Evolutionary conservation across 345 rosid species (phyloP).

Genomic region (Camelina neglecta): DNA sequence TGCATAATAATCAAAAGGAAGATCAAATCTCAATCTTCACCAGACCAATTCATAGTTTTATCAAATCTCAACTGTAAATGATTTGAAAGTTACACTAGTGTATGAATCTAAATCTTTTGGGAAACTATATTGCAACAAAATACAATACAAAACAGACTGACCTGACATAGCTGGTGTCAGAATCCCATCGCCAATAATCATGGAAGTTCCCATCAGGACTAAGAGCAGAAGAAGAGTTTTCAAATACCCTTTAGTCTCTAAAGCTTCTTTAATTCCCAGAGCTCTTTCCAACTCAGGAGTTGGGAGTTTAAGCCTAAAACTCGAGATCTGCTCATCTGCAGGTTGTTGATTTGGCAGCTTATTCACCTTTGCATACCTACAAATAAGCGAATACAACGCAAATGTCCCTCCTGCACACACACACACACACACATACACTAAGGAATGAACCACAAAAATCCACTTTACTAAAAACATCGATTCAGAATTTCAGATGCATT

Average conservation of each 20-base stretch:
- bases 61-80: neutral
- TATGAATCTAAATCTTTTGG: slow-evolving; percentile 10
- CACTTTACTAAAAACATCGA: slow-evolving; percentile 24
- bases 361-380: slow-evolving; percentile 90
- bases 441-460: slow-evolving; percentile 50
- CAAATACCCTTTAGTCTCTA: slow-evolving; percentile 71
- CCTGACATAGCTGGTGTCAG: slow-evolving; percentile 98
- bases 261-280: slow-evolving; percentile 70
- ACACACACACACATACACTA: slow-evolving; percentile 33
- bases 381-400: slow-evolving; percentile 85
- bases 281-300: slow-evolving; percentile 96
- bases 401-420: slow-evolving; percentile 85
- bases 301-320: slow-evolving; percentile 88
- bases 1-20: slow-evolving; percentile 46
- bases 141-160: slow-evolving; percentile 32
- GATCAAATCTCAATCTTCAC: neutral
- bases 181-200: slow-evolving; percentile 97
- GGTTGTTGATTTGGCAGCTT: slow-evolving; percentile 92
- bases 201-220: slow-evolving; percentile 96
- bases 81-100: neutral
- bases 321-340: slow-evolving; percentile 91
- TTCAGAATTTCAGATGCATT: neutral
- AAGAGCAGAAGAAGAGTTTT: slow-evolving; percentile 77
- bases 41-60: neutral
- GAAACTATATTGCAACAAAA: slow-evolving; percentile 14